phyloP scores from a whole-genome alignment of 31 red algal genomes.

The Porphyra umbilicalis region DNA sequence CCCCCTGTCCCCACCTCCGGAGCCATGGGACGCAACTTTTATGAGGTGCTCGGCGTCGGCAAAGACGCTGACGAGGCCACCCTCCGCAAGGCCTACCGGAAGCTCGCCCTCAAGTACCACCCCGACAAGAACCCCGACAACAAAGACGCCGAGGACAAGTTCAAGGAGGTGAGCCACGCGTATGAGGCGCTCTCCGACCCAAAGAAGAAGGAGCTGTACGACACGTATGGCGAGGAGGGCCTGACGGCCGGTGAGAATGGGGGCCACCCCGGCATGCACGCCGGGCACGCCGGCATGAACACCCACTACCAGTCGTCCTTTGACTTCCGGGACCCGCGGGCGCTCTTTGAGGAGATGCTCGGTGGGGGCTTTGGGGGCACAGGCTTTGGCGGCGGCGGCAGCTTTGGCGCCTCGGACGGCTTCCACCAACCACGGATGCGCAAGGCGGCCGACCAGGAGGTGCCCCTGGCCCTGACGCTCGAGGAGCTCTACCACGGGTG shows the following conservation, averaged over 20 bases:
- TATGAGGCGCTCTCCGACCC: conserved; percentile 91
- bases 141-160: conserved; percentile 77
- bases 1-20: no score
- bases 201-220: conserved; percentile 90
- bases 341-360: conserved; percentile 74
- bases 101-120: conserved; percentile 92
- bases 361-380: conserved; percentile 69
- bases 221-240: conserved; percentile 97
- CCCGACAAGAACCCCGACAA: conserved; percentile 97
- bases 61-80: conserved; percentile 52
- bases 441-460: conserved; percentile 86
- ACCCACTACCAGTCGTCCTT: conserved; percentile 1
- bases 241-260: conserved; percentile 51
- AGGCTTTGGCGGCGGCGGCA: conserved; percentile 33
- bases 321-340: conserved; percentile 37
- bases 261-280: background rate
- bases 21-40: conserved; percentile 90
- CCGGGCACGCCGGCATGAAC: background rate
- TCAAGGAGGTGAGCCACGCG: conserved; percentile 90
- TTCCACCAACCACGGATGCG: conserved; percentile 2
- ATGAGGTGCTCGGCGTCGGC: conserved; percentile 80
- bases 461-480: conserved; percentile 64
- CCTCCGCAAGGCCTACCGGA: conserved; percentile 86
- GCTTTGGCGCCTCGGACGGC: conserved; percentile 16
- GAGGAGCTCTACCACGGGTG: conserved; percentile 85